phyloP scores from a whole-genome alignment of 208 protist species.

The Leishmania turanica region DNA sequence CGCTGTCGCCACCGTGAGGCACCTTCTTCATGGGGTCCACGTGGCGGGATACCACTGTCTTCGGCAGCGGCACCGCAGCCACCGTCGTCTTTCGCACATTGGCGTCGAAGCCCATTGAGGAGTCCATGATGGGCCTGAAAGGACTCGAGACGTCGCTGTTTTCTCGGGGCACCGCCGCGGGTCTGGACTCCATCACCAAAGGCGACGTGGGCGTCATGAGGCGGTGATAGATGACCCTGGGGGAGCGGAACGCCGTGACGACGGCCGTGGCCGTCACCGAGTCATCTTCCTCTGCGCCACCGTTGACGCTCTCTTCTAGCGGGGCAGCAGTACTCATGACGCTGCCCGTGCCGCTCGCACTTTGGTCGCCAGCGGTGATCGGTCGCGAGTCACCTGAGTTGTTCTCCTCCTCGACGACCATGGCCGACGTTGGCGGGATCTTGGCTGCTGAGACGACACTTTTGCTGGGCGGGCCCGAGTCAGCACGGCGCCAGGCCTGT shows the following conservation, averaged over 20 bases:
- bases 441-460: neutral
- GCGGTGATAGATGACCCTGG: neutral
- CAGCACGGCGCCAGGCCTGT: neutral
- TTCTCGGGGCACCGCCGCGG: neutral
- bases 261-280: slow-evolving; percentile 7
- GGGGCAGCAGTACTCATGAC: neutral
- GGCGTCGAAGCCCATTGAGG: neutral
- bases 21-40: neutral
- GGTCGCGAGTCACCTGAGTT: neutral
- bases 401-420: neutral
- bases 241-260: slow-evolving; percentile 21
- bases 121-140: neutral
- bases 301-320: slow-evolving; percentile 4
- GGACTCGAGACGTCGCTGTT: neutral
- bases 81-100: neutral
- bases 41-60: neutral
- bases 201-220: slow-evolving; percentile 17
- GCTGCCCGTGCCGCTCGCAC: neutral
- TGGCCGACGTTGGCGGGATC: too few species aligned
- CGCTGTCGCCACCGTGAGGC: neutral
- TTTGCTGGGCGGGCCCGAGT: neutral
- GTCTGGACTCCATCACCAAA: neutral
- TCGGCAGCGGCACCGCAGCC: neutral
- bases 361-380: neutral
- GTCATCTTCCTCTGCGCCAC: slow-evolving; percentile 16